A percentile compares a stretch with the other conserved stretches of the same genome.
These are phyloP conservation scores for Hypoxylon fuscum DNA, from an alignment of 495 filamentous ascomycete species.

Conservation along the genomic window DNA sequence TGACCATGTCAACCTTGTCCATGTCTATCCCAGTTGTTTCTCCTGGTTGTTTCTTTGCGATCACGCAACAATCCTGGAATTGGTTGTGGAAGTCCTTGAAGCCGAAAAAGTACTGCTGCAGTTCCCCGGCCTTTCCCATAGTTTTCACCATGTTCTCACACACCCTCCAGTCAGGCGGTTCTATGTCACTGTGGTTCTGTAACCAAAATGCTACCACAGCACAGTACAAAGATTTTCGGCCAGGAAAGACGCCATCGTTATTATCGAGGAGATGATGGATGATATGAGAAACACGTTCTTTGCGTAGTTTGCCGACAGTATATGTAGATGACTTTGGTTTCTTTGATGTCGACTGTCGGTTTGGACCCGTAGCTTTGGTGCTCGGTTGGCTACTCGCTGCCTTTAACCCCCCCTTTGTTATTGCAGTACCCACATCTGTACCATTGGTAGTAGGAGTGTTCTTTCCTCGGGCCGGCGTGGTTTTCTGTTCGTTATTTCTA, in stretches of 20 bases:
- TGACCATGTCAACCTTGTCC: conserved; percentile 42
- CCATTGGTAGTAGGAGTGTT: not conserved
- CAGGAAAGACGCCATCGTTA: conserved; percentile 77
- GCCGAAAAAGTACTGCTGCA: conserved; percentile 71
- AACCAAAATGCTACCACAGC: conserved; percentile 72
- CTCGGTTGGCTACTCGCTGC: not conserved
- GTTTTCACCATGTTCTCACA: conserved; percentile 65
- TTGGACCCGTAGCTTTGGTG: not conserved
- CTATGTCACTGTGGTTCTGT: conserved; percentile 63
- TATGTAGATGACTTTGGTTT: conserved; percentile 11
- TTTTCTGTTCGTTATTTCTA: not conserved
- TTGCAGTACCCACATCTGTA: not conserved
- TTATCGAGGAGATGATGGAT: conserved; percentile 74
- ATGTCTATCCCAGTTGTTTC: conserved; percentile 6
- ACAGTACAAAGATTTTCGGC: conserved; percentile 74
- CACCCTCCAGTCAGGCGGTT: conserved; percentile 46
- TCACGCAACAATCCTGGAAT: conserved; percentile 40
- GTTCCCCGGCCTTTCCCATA: conserved; percentile 65
- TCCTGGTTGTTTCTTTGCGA: conserved; percentile 20
- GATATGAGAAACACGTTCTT: conserved; percentile 60
- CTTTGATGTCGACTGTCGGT: conserved; percentile 3
- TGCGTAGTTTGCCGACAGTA: conserved; percentile 39
- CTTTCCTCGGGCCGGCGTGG: not conserved
- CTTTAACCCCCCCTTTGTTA: not conserved
- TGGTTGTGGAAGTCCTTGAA: conserved; percentile 53